Conservation (phyloP, 1,284 basidiomycete genomes). For the Ustilago bromivora region DNA sequence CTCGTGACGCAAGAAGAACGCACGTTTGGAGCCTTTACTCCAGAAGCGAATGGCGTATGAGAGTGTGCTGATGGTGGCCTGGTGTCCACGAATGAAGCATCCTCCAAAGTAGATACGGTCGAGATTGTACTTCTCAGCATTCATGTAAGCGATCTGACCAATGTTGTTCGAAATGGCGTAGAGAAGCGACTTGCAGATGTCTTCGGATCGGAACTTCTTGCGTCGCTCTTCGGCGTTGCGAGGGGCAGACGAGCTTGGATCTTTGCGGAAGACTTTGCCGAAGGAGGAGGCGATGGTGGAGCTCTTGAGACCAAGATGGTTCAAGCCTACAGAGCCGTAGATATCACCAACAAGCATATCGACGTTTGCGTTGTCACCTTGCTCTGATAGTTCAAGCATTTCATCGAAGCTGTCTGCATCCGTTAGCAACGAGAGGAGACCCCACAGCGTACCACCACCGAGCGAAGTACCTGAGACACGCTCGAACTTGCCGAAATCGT, state of each 20-base stretch:
- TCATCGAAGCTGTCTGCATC: constrained; percentile 97
- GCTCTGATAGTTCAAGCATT: constrained; percentile 93
- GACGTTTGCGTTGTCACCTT: constrained; percentile 91
- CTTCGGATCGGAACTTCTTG: constrained; percentile 85
- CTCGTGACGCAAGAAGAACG: constrained; percentile 96
- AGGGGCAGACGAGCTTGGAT: constrained; percentile 37
- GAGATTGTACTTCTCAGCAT: constrained; percentile 97
- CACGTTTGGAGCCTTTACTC: constrained; percentile 97
- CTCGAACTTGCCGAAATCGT: constrained; percentile 94
- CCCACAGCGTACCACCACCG: constrained; percentile 99
- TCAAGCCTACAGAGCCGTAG: constrained; percentile 82
- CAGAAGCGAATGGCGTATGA: constrained; percentile 99
- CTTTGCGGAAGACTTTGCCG: constrained; percentile 96
- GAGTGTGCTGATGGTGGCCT: constrained; percentile 94
- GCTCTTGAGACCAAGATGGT: constrained; percentile 83
- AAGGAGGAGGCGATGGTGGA: constrained; percentile 98
- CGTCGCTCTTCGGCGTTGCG: constrained; percentile 70
- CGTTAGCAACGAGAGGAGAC: constrained; percentile 90
- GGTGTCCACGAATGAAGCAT: constrained; percentile 97
- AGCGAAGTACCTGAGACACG: constrained; percentile 96
- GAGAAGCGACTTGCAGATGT: constrained; percentile 87
- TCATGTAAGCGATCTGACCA: constrained; percentile 99
- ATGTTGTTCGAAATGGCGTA: constrained; percentile 99
- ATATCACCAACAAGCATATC: constrained; percentile 99
- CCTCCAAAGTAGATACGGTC: constrained; percentile 99